Percentiles rank a stretch among this genome's conserved stretches.
Conservation (phyloP, 805 yeast species). For the Cephaloascus albidus region DNA sequence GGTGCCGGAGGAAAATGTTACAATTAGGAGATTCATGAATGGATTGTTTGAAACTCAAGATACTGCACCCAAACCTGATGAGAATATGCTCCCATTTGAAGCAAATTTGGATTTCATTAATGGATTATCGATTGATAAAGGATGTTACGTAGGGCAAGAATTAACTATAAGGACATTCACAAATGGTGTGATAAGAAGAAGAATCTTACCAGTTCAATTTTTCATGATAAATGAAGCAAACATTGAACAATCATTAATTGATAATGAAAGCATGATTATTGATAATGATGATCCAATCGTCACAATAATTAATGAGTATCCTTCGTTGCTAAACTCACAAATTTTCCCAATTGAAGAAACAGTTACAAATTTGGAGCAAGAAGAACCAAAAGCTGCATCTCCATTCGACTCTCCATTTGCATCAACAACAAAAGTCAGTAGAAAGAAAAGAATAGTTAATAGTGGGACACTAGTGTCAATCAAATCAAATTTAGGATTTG, state of each 20-base stretch:
- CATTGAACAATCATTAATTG: background rate
- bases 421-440: conserved; percentile 12
- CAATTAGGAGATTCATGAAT: conserved; percentile 28
- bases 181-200: conserved; percentile 73
- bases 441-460: conserved; percentile 31
- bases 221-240: conserved; percentile 9
- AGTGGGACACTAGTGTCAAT: conserved; percentile 50
- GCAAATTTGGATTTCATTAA: conserved; percentile 71
- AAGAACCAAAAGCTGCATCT: conserved; percentile 8
- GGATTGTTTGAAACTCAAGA: conserved; percentile 30
- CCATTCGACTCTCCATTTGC: conserved; percentile 27
- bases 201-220: conserved; percentile 59
- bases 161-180: conserved; percentile 82
- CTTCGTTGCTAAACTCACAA: background rate
- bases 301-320: no score
- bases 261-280: background rate
- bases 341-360: background rate
- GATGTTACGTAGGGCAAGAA: conserved; percentile 97
- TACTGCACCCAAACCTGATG: conserved; percentile 13
- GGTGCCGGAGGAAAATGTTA: conserved; percentile 51
- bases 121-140: conserved; percentile 81
- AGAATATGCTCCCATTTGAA: conserved; percentile 64
- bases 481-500: conserved; percentile 56
- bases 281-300: background rate
- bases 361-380: background rate